A percentile compares a stretch with the other conserved stretches of the same genome.
Evolutionary conservation across 2,329 filamentous ascomycete species (phyloP).

Genomic region (Beauveria caledonica): DNA sequence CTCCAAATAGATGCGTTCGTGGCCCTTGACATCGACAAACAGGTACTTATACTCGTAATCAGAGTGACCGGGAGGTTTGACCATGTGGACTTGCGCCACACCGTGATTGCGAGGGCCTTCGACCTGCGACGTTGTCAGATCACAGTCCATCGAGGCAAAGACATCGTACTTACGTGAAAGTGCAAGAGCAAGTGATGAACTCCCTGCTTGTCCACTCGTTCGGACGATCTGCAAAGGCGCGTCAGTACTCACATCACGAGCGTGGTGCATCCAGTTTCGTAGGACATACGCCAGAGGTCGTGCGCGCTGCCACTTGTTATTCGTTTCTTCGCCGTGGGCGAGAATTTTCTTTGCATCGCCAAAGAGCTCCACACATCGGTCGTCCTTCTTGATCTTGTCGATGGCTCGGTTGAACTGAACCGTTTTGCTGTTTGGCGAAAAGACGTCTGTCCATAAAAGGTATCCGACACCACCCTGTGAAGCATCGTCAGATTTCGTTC

Average conservation of each 20-base stretch:
- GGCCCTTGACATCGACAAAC: conserved; percentile 69
- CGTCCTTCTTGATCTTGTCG: conserved; percentile 65
- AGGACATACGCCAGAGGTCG: conserved; percentile 48
- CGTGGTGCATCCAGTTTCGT: neutral
- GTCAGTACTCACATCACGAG: conserved; percentile 19
- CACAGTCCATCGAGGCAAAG: neutral
- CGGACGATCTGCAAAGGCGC: conserved; percentile 44
- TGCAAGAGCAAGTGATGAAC: conserved; percentile 76
- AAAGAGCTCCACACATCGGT: conserved; percentile 62
- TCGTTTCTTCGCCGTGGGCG: conserved; percentile 73
- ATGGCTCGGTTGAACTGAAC: conserved; percentile 84
- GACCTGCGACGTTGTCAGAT: conserved; percentile 40
- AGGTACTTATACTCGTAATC: conserved; percentile 75
- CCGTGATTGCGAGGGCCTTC: conserved; percentile 70
- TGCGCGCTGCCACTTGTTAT: conserved; percentile 69
- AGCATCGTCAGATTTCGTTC: neutral
- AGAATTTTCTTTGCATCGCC: conserved; percentile 67
- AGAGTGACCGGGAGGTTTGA: conserved; percentile 53
- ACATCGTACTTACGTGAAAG: conserved; percentile 57
- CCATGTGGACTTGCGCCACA: conserved; percentile 69
- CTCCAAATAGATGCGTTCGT: conserved; percentile 57
- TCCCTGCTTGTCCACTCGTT: conserved; percentile 63
- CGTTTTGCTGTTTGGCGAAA: conserved; percentile 77
- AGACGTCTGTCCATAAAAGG: conserved; percentile 73
- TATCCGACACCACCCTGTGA: conserved; percentile 65